phyloP scores from a whole-genome alignment of 2,329 filamentous ascomycete species.

The Trichoderma brevicompactum region DNA sequence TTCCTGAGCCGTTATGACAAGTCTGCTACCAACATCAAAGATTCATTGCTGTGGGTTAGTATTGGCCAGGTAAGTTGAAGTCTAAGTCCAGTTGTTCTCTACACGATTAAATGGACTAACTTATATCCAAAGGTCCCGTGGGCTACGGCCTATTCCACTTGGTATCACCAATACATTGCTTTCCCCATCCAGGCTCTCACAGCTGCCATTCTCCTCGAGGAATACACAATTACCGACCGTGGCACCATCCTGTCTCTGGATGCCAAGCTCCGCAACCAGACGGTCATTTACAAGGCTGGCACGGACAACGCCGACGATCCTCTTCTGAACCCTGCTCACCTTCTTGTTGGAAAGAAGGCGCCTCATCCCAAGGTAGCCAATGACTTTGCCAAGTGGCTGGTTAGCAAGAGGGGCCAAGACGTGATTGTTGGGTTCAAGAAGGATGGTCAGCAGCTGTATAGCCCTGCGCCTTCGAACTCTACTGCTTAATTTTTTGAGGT shows the following conservation, averaged over 20 bases:
- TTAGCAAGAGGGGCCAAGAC: slow-evolving; percentile 44
- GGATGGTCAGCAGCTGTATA: slow-evolving; percentile 45
- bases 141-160: slow-evolving; percentile 49
- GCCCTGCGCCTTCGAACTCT: slow-evolving; percentile 37
- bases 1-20: slow-evolving; percentile 54
- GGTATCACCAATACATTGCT: slow-evolving; percentile 53
- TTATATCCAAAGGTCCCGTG: slow-evolving; percentile 42
- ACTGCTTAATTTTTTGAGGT: background rate
- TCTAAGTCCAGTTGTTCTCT: slow-evolving; percentile 20
- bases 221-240: slow-evolving; percentile 54
- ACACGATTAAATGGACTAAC: background rate
- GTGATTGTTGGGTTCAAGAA: slow-evolving; percentile 46
- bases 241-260: slow-evolving; percentile 50
- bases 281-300: slow-evolving; percentile 44
- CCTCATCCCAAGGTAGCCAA: slow-evolving; percentile 42
- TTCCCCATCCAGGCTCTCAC: slow-evolving; percentile 52
- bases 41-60: slow-evolving; percentile 49
- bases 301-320: slow-evolving; percentile 44
- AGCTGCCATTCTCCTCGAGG: slow-evolving; percentile 46
- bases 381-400: slow-evolving; percentile 47
- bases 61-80: slow-evolving; percentile 45
- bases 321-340: slow-evolving; percentile 50
- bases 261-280: slow-evolving; percentile 39
- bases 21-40: slow-evolving; percentile 55
- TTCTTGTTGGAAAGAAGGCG: slow-evolving; percentile 45